phyloP scores from a whole-genome alignment of 768 basidiomycete genomes.

The Xanthoconium purpureum region DNA sequence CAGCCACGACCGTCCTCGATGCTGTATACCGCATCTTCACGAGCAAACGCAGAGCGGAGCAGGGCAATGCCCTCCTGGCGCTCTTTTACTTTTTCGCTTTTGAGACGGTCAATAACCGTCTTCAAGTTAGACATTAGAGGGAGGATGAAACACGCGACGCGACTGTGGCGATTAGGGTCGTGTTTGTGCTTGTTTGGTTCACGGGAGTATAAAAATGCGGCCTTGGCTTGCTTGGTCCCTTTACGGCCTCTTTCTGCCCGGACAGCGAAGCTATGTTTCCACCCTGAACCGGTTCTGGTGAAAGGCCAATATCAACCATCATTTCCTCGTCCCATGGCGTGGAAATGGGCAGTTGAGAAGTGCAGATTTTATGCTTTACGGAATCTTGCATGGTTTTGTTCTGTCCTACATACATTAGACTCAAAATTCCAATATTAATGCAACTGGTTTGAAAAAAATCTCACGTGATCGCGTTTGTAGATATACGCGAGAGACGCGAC shows the following conservation, averaged over 20 bases:
- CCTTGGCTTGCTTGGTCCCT: background rate
- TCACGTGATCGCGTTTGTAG: conserved; percentile 24
- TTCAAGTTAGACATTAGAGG: conserved; percentile 41
- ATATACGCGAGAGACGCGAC: background rate
- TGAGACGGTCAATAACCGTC: conserved; percentile 48
- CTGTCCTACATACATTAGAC: conserved; percentile 29
- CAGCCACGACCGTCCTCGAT: conserved; percentile 46
- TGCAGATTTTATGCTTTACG: conserved; percentile 31
- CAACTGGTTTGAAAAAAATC: background rate
- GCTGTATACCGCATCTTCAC: conserved; percentile 42
- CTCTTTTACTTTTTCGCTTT: conserved; percentile 65
- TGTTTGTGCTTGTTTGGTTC: conserved; percentile 32
- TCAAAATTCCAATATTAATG: background rate
- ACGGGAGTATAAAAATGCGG: conserved; percentile 22
- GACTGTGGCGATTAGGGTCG: conserved; percentile 8
- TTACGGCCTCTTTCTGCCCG: conserved; percentile 74
- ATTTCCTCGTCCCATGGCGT: conserved; percentile 52
- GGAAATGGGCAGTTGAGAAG: conserved; percentile 48
- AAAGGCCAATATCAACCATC: conserved; percentile 58
- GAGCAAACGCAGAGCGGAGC: conserved; percentile 51
- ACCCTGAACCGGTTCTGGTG: conserved; percentile 82
- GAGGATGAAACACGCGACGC: conserved; percentile 5
- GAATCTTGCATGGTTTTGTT: conserved; percentile 35
- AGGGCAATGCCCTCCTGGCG: conserved; percentile 59
- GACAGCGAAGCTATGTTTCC: conserved; percentile 53